Percentiles rank a stretch among this genome's conserved stretches.
phyloP scores from a whole-genome alignment of 2,329 filamentous ascomycete species.

The Tolypocladium endophyticum region DNA sequence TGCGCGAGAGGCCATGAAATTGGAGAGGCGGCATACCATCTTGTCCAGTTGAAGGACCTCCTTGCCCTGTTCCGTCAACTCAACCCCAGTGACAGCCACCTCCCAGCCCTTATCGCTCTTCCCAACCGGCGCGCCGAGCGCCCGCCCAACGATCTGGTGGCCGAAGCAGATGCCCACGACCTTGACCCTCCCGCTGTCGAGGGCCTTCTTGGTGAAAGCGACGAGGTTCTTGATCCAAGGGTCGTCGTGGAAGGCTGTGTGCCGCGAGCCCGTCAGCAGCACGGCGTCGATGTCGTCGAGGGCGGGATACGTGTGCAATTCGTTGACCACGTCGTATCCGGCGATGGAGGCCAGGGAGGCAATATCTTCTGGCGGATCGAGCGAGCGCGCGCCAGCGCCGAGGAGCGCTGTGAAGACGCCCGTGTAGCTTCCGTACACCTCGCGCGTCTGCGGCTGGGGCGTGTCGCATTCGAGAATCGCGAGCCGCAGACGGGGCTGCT shows the following conservation, averaged over 20 bases:
- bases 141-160: constrained; percentile 35
- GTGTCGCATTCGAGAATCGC: constrained; percentile 84
- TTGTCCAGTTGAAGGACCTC: constrained; percentile 25
- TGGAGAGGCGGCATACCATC: constrained; percentile 12
- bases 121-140: constrained; percentile 25
- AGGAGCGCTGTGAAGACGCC: constrained; percentile 58
- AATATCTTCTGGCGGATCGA: constrained; percentile 29
- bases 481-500: constrained; percentile 52
- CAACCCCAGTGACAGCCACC: constrained; percentile 29
- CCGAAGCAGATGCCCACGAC: constrained; percentile 41
- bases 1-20: background rate
- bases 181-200: constrained; percentile 44
- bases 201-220: constrained; percentile 23
- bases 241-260: constrained; percentile 31
- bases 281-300: constrained; percentile 71
- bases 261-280: constrained; percentile 66
- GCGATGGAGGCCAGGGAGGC: constrained; percentile 44
- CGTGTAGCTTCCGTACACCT: constrained; percentile 62
- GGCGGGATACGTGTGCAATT: constrained; percentile 56
- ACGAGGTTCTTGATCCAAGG: constrained; percentile 33
- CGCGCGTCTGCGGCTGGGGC: constrained; percentile 52
- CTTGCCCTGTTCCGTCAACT: constrained; percentile 27
- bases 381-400: constrained; percentile 35
- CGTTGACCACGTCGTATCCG: constrained; percentile 60
- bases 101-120: constrained; percentile 32